These are phyloP conservation scores for Cadophora sp. DNA, from an alignment of 2,329 filamentous ascomycete species.

Conservation along the genomic window DNA sequence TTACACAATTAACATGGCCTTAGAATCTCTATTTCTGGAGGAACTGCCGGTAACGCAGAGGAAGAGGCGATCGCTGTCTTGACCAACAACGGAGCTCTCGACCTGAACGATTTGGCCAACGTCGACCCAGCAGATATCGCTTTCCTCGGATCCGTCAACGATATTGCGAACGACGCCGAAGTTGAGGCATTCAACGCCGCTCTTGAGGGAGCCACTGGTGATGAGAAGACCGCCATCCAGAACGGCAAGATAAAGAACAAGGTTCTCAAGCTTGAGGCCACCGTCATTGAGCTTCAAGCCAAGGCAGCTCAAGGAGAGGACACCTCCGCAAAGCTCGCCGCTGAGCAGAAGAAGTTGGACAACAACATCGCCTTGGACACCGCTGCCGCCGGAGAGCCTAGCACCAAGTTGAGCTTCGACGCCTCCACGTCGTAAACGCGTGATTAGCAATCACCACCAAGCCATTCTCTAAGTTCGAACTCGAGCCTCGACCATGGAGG, in stretches of 20 bases:
- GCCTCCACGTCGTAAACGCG: conserved; percentile 15
- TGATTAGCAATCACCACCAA: neutral
- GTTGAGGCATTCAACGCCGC: conserved; percentile 57
- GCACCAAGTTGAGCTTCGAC: conserved; percentile 26
- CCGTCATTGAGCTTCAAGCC: conserved; percentile 50
- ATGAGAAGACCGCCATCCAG: conserved; percentile 50
- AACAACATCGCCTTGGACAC: conserved; percentile 56
- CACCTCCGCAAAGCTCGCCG: conserved; percentile 52
- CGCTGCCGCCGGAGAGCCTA: conserved; percentile 45
- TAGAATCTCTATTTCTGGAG: conserved; percentile 57
- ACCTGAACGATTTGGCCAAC: conserved; percentile 26
- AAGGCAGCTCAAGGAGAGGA: conserved; percentile 56
- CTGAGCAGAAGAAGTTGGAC: conserved; percentile 58
- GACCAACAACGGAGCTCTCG: conserved; percentile 21
- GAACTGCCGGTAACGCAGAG: conserved; percentile 58
- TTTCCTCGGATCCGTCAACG: conserved; percentile 31
- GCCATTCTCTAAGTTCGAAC: neutral
- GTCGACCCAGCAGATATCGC: conserved; percentile 28
- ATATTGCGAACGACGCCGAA: conserved; percentile 49
- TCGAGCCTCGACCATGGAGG: too few relatives aligned
- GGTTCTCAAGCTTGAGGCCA: conserved; percentile 57
- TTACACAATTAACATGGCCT: too few relatives aligned
- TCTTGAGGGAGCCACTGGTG: conserved; percentile 52
- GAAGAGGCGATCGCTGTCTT: conserved; percentile 51
- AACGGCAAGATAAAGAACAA: conserved; percentile 64